phyloP scores from a whole-genome alignment of 2,329 filamentous ascomycete genomes.

The Waltergamsia citrina region DNA sequence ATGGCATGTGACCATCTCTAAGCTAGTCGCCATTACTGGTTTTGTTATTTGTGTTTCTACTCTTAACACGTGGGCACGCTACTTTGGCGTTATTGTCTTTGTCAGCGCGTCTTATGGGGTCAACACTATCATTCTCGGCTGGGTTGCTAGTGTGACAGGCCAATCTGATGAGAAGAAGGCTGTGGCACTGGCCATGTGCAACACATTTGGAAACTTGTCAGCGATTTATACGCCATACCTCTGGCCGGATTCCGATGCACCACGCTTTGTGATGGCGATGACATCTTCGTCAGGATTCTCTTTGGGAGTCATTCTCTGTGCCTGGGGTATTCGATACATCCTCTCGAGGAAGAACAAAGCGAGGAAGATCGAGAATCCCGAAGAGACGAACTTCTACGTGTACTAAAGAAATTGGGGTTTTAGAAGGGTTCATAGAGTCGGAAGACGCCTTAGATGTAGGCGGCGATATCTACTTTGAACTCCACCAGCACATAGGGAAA shows the following conservation, averaged over 20 bases:
- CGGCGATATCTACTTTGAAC: too few relatives aligned
- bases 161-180: constrained; percentile 8
- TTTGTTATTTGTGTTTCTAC: constrained; percentile 19
- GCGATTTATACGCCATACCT: constrained; percentile 9
- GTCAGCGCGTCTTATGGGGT: constrained; percentile 14
- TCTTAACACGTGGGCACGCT: constrained; percentile 15
- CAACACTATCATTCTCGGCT: constrained; percentile 7
- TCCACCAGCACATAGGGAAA: too few relatives aligned
- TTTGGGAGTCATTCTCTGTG: constrained; percentile 21
- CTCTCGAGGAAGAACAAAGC: constrained; percentile 25
- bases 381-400: constrained; percentile 16
- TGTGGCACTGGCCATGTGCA: constrained; percentile 8
- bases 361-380: constrained; percentile 11
- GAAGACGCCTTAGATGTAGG: too few relatives aligned
- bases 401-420: too few relatives aligned
- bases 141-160: constrained; percentile 7
- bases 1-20: constrained; percentile 31
- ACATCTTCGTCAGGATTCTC: constrained; percentile 23
- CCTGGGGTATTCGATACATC: constrained; percentile 23
- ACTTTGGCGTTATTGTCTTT: constrained; percentile 15
- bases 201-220: constrained; percentile 8
- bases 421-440: too few relatives aligned
- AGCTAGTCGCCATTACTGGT: constrained; percentile 25
- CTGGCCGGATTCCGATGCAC: constrained; percentile 7
- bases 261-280: constrained; percentile 10